phyloP scores from a whole-genome alignment of 2,329 filamentous ascomycete species.

The Aaosphaeria pasadenensis region DNA sequence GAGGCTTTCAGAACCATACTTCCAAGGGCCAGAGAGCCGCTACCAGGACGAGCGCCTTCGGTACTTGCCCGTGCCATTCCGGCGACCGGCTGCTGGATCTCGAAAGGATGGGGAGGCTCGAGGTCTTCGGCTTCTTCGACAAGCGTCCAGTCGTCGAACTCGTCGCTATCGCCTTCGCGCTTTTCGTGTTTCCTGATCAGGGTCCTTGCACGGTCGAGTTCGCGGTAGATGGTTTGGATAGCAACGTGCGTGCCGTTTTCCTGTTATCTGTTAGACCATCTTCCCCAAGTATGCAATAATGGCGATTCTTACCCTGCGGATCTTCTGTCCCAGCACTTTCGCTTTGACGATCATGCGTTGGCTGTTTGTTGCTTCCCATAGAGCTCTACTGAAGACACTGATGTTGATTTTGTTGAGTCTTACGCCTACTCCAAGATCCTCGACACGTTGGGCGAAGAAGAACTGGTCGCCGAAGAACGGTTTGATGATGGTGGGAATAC shows the following conservation, averaged over 20 bases:
- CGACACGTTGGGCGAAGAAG: constrained; percentile 87
- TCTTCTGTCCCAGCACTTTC: constrained; percentile 75
- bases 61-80: constrained; percentile 14
- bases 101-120: constrained; percentile 16
- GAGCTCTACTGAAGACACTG: constrained; percentile 76
- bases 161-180: constrained; percentile 46
- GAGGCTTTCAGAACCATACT: constrained; percentile 28
- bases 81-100: constrained; percentile 16
- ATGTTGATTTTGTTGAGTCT: constrained; percentile 86
- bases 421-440: constrained; percentile 90
- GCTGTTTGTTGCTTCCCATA: constrained; percentile 90
- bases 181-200: constrained; percentile 64
- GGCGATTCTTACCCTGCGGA: constrained; percentile 67
- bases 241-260: constrained; percentile 88
- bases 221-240: constrained; percentile 89
- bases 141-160: constrained; percentile 88
- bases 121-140: constrained; percentile 61
- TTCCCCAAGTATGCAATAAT: not conserved
- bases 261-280: constrained; percentile 43
- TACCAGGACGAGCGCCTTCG: constrained; percentile 18
- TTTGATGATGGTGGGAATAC: constrained; percentile 89
- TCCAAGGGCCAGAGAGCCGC: constrained; percentile 22
- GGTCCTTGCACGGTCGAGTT: constrained; percentile 86
- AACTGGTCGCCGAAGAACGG: constrained; percentile 98
- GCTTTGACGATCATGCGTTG: constrained; percentile 91